These are phyloP conservation scores for Sesbania bispinosa DNA, from an alignment of 306 rosid genomes.

Conservation along the genomic window DNA sequence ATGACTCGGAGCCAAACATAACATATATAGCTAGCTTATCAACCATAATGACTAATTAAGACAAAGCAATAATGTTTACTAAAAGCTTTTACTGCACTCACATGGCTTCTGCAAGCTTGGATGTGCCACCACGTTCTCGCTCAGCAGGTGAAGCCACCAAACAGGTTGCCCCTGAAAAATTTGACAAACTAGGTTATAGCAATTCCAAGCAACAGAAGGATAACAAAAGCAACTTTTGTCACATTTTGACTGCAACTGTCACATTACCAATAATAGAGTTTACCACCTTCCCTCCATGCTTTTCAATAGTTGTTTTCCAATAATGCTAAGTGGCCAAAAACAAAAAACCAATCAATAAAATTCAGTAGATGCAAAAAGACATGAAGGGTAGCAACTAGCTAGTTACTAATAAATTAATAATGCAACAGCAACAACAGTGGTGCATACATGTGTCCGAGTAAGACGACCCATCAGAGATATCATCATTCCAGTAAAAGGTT, in stretches of 20 bases:
- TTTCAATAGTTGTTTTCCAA: conserved; percentile 68
- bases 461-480: conserved; percentile 86
- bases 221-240: neutral
- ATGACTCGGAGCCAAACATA: neutral
- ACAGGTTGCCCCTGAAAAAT: conserved; percentile 57
- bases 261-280: conserved; percentile 59
- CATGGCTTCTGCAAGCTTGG: conserved; percentile 72
- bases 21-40: neutral
- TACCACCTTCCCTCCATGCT: conserved; percentile 68
- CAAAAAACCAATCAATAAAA: neutral
- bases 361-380: neutral
- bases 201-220: neutral
- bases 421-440: neutral
- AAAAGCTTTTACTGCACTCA: conserved; percentile 20
- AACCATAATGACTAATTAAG: neutral
- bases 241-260: neutral
- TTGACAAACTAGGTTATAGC: neutral
- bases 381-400: neutral
- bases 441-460: conserved; percentile 61
- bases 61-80: neutral
- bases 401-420: neutral
- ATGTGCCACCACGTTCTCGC: conserved; percentile 63
- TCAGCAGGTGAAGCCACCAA: conserved; percentile 67
- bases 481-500: conserved; percentile 70
- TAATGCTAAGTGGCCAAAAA: conserved; percentile 40